phyloP scores from a whole-genome alignment of 83 land plant species.

The Diphasiastrum complanatum region DNA sequence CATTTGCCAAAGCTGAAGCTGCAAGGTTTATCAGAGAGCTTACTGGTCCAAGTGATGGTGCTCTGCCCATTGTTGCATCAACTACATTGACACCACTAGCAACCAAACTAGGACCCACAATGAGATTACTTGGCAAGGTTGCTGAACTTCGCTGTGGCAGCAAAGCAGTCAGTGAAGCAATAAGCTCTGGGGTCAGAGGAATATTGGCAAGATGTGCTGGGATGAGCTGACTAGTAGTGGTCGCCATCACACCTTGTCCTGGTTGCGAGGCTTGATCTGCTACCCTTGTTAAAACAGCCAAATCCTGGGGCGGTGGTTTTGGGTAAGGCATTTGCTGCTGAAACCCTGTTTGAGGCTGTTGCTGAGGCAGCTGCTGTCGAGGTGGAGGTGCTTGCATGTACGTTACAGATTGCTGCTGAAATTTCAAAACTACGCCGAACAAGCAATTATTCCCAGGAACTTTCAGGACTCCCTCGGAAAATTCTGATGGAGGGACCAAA shows the following conservation, averaged over 20 bases:
- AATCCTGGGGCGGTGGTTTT: background rate
- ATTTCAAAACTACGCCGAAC: constrained; percentile 78
- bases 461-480: constrained; percentile 64
- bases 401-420: constrained; percentile 27
- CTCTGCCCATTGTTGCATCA: constrained; percentile 13
- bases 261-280: constrained; percentile 7
- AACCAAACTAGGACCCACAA: constrained; percentile 1
- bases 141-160: constrained; percentile 41
- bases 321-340: constrained; percentile 3
- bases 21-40: too few species aligned
- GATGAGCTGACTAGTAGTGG: constrained; percentile 13
- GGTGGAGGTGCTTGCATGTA: constrained; percentile 9
- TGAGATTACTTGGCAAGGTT: constrained; percentile 16
- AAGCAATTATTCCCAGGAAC: constrained; percentile 69
- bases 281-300: background rate
- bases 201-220: constrained; percentile 32
- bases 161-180: constrained; percentile 60
- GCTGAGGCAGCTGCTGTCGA: constrained; percentile 11
- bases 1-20: too few species aligned
- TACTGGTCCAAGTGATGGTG: too few species aligned
- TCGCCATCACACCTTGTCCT: constrained; percentile 8
- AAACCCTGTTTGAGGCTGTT: constrained; percentile 9
- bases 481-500: constrained; percentile 93
- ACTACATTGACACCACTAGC: constrained; percentile 15
- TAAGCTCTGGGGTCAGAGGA: constrained; percentile 63